phyloP scores from a whole-genome alignment of 192 early-diverging fungal genomes.

The Coemansia sp. region DNA sequence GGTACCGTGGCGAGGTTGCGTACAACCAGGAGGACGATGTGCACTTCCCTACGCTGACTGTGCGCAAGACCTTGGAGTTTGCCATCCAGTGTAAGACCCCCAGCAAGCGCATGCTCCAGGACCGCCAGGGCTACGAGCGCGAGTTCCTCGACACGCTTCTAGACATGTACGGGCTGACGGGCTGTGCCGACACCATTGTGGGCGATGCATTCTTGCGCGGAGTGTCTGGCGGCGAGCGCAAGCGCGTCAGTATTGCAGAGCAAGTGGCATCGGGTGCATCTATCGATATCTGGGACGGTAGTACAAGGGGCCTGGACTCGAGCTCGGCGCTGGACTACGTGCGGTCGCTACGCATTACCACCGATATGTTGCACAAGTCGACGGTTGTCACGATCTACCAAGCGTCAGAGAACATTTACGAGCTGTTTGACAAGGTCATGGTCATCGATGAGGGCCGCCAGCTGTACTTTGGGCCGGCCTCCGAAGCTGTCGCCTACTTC shows the following conservation, averaged over 20 bases:
- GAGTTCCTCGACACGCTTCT: constrained; percentile 56
- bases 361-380: constrained; percentile 66
- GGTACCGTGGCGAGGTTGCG: constrained; percentile 71
- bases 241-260: constrained; percentile 75
- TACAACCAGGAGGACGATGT: constrained; percentile 82
- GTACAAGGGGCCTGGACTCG: constrained; percentile 77
- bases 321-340: constrained; percentile 80
- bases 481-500: constrained; percentile 54
- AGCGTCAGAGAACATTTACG: constrained; percentile 67
- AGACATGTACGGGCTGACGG: constrained; percentile 54
- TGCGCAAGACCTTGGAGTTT: constrained; percentile 74
- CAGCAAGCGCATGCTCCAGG: constrained; percentile 62
- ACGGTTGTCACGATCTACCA: constrained; percentile 68
- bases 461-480: constrained; percentile 59
- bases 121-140: constrained; percentile 61
- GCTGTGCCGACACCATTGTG: constrained; percentile 57
- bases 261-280: constrained; percentile 64
- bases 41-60: constrained; percentile 77
- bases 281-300: constrained; percentile 68
- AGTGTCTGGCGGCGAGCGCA: constrained; percentile 78
- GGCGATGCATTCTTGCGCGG: constrained; percentile 75
- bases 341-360: constrained; percentile 68
- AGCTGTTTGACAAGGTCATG: constrained; percentile 60
- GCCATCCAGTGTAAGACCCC: constrained; percentile 73
- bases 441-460: constrained; percentile 53